Evolutionary conservation across 257 asterid species (phyloP).

Genomic region (Rauvolfia tetraphylla): DNA sequence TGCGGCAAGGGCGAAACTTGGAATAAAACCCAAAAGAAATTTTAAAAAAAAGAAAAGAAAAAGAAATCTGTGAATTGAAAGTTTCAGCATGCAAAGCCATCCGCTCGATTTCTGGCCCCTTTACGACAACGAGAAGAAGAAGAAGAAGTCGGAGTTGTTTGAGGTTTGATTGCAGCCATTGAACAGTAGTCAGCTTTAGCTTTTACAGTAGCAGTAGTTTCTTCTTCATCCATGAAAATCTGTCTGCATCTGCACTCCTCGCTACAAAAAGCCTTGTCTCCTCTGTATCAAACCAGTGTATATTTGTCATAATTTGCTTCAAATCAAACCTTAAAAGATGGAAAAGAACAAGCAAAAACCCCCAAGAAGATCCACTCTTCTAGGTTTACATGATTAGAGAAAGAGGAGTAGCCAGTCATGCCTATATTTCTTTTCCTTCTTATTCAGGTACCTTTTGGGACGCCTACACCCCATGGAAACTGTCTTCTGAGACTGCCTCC

Average conservation of each 20-base stretch:
- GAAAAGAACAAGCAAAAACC: background rate
- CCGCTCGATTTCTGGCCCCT: slow-evolving; percentile 37
- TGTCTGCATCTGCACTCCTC: slow-evolving; percentile 91
- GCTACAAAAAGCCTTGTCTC: slow-evolving; percentile 83
- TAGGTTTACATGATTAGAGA: background rate
- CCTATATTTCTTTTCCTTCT: background rate
- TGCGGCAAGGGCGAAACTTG: slow-evolving; percentile 9
- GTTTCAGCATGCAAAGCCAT: slow-evolving; percentile 55
- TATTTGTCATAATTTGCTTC: background rate
- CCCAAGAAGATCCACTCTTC: background rate
- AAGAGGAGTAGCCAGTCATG: background rate
- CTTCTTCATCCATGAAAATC: slow-evolving; percentile 86
- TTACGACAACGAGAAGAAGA: slow-evolving; percentile 34
- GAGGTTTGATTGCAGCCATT: slow-evolving; percentile 29
- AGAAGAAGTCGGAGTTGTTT: background rate
- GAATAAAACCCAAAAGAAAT: background rate
- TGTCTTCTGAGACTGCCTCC: too few species aligned
- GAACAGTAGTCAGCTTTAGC: slow-evolving; percentile 41
- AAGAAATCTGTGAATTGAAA: slow-evolving; percentile 4
- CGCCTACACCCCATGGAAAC: background rate
- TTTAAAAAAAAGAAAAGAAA: background rate
- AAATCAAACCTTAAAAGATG: background rate
- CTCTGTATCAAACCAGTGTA: slow-evolving; percentile 40
- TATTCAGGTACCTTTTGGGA: background rate
- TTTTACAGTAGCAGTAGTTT: slow-evolving; percentile 23